These are phyloP conservation scores for Naganishia vaughanmartiniae DNA, from an alignment of 768 basidiomycete species.

Conservation along the genomic window DNA sequence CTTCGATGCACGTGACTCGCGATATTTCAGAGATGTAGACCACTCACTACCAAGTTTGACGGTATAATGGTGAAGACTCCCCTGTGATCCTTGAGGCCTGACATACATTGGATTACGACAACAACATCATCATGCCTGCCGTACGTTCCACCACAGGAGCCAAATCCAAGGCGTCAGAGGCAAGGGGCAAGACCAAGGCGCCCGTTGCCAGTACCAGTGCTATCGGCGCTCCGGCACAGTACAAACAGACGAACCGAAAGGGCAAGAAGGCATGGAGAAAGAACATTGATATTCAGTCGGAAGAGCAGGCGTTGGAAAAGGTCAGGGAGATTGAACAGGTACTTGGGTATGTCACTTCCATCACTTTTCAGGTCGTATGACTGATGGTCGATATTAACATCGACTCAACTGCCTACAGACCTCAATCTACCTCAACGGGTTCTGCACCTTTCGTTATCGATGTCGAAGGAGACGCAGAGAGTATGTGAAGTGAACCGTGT, in stretches of 20 bases:
- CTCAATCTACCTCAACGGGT: not conserved
- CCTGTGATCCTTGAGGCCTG: not conserved
- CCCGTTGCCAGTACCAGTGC: conserved; percentile 20
- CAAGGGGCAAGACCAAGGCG: conserved; percentile 26
- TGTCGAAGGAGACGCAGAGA: conserved; percentile 28
- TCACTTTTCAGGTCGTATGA: not conserved
- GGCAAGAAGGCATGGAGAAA: conserved; percentile 94
- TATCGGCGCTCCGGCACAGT: conserved; percentile 53
- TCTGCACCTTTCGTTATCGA: conserved; percentile 18
- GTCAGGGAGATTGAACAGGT: conserved; percentile 77
- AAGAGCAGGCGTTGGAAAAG: conserved; percentile 72
- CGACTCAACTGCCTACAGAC: not conserved
- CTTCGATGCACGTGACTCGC: conserved; percentile 8
- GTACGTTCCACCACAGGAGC: not conserved
- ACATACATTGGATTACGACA: not conserved
- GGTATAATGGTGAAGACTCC: not conserved
- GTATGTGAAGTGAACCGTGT: not conserved
- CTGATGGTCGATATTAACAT: not conserved
- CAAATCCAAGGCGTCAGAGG: conserved; percentile 7
- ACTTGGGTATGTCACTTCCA: conserved; percentile 61
- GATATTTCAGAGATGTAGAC: conserved; percentile 19
- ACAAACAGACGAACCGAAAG: conserved; percentile 69
- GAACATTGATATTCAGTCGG: conserved; percentile 77
- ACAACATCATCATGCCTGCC: conserved; percentile 13
- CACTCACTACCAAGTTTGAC: not conserved